Conservation (phyloP, 2,329 filamentous ascomycete genomes). For the Neofusicoccum cordaticola region DNA sequence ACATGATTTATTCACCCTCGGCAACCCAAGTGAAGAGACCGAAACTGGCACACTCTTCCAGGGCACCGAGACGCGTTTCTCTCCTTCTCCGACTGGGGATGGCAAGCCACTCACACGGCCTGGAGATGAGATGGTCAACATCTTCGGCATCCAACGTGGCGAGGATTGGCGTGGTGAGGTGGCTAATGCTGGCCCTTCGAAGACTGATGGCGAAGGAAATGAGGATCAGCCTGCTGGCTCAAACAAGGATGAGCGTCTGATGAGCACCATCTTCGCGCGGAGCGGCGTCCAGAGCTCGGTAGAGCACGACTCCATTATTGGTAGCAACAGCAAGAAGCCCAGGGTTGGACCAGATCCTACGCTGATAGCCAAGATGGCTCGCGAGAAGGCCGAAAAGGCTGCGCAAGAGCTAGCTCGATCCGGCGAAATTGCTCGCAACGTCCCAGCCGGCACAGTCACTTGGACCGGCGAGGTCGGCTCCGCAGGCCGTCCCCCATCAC, state of each 20-base stretch:
- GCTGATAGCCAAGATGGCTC: conserved; percentile 79
- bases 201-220: conserved; percentile 16
- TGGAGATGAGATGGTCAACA: conserved; percentile 23
- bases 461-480: conserved; percentile 88
- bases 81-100: conserved; percentile 14
- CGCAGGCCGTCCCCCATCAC: conserved; percentile 63
- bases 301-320: conserved; percentile 86
- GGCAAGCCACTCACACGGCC: neutral
- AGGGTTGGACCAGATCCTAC: conserved; percentile 70
- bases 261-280: conserved; percentile 84
- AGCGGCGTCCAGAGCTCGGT: conserved; percentile 86
- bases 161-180: conserved; percentile 39
- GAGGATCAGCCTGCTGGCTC: conserved; percentile 21
- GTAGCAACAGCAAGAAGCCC: conserved; percentile 52
- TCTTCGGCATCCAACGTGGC: conserved; percentile 43
- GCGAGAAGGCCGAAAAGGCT: conserved; percentile 72
- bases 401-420: conserved; percentile 72
- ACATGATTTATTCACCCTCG: conserved; percentile 85
- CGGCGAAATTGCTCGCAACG: conserved; percentile 65
- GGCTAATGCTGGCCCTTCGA: conserved; percentile 19
- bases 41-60: conserved; percentile 86
- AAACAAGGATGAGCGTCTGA: conserved; percentile 61
- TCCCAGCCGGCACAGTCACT: conserved; percentile 82
- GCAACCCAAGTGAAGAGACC: conserved; percentile 61
- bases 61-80: conserved; percentile 61